Evolutionary conservation across 164 flowering plant genomes (phyloP).

Genomic region (Chimonanthus salicifolius): DNA sequence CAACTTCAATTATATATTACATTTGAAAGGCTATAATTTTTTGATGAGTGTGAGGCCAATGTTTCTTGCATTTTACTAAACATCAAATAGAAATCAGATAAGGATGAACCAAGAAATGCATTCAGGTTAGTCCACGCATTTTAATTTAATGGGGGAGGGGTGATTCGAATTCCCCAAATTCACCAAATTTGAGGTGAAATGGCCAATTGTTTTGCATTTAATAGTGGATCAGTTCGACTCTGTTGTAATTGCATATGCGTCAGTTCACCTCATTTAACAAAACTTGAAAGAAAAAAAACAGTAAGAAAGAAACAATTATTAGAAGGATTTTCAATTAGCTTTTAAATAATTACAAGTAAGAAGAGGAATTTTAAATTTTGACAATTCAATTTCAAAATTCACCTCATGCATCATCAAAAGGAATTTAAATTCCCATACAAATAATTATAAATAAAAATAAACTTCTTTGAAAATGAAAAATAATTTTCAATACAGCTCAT

Average conservation of each 20-base stretch:
- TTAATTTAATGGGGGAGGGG: neutral
- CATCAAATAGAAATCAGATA: too few species aligned
- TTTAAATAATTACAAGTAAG: neutral
- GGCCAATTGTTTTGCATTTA: neutral
- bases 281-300: neutral
- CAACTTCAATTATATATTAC: too few species aligned
- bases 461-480: too few species aligned
- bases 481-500: neutral
- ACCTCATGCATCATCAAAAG: neutral
- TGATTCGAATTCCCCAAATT: neutral
- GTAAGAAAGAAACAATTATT: neutral
- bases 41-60: too few species aligned
- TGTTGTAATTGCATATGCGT: neutral
- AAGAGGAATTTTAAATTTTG: neutral
- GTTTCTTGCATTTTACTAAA: too few species aligned
- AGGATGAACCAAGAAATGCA: neutral
- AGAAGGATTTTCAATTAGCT: neutral
- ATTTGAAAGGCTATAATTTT: too few species aligned
- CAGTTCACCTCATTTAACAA: neutral
- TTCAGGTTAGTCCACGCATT: neutral
- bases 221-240: too few species aligned
- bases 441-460: too few species aligned
- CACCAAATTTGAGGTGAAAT: neutral
- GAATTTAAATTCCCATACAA: too few species aligned
- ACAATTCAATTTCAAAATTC: neutral